A percentile compares a stretch with the other conserved stretches of the same genome.
Evolutionary conservation across 805 yeast genomes (phyloP).

Genomic region (Scheffersomyces spartinae): DNA sequence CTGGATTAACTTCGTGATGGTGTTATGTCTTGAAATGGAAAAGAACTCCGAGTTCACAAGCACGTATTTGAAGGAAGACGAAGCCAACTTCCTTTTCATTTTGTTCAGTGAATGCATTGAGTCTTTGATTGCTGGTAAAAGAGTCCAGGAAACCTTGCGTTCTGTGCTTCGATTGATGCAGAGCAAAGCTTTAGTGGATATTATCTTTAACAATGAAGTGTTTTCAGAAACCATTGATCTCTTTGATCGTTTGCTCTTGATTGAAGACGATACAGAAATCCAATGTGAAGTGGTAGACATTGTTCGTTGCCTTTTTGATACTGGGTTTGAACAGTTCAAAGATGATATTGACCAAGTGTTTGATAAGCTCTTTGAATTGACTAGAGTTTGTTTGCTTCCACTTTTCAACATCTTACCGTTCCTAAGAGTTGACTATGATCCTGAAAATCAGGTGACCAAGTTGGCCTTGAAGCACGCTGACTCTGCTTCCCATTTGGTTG

Average conservation of each 20-base stretch:
- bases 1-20: slow-evolving; percentile 75
- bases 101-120: slow-evolving; percentile 79
- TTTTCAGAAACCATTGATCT: slow-evolving; percentile 69
- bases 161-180: slow-evolving; percentile 39
- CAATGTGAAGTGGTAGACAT: slow-evolving; percentile 38
- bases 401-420: slow-evolving; percentile 51
- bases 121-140: slow-evolving; percentile 37
- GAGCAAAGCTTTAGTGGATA: slow-evolving; percentile 42
- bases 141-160: slow-evolving; percentile 39
- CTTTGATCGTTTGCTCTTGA: slow-evolving; percentile 57
- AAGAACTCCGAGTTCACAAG: slow-evolving; percentile 33
- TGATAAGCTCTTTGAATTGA: slow-evolving; percentile 73
- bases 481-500: slow-evolving; percentile 20
- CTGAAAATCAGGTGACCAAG: slow-evolving; percentile 13
- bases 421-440: slow-evolving; percentile 34
- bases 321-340: slow-evolving; percentile 22
- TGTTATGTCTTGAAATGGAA: slow-evolving; percentile 54
- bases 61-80: slow-evolving; percentile 42
- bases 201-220: slow-evolving; percentile 53
- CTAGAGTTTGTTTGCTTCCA: slow-evolving; percentile 58
- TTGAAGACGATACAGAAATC: slow-evolving; percentile 49
- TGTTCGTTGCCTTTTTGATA: slow-evolving; percentile 16
- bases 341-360: slow-evolving; percentile 40
- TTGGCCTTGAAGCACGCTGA: slow-evolving; percentile 17
- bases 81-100: slow-evolving; percentile 61